Evolutionary conservation across 2,329 filamentous ascomycete genomes (phyloP), one percentile per base, ranked within the genome.

Genomic region (Nothophaeocryptopus gaeumannii): DNA sequence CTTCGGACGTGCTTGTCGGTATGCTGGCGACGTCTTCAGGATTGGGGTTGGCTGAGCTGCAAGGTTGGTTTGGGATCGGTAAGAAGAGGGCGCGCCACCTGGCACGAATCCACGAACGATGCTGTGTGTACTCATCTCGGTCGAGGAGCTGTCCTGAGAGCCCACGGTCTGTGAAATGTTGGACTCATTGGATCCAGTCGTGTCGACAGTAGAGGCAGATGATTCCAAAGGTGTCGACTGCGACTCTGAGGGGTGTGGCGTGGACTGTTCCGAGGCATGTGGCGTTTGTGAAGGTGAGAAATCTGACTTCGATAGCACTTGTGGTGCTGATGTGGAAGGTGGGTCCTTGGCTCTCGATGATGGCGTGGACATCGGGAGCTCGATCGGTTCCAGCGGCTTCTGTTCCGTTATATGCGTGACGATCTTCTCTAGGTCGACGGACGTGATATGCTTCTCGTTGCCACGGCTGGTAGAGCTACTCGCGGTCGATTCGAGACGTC

Each of bases 341-440:
- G 50, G 49, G 31, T 56, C 54, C n/a, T 31, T 16, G 32, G 49
- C 42, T 38, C 41, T 41, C 14, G 43, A 45, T 29, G 46, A 45
- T 32, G 57, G 46, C 38, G 53, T 54, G 12, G 63, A 53, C 51
- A 66, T 59, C 29, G 62, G 58, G 48, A 70, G 69, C 43, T 78
- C 72, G 33, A 82, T 69, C 4, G 81, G 80, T 63, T 81, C 76
- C 15, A 92, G 76, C 39, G 79, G 79, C 69, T 84, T 83, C 71
- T 88, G 89, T 71, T 93, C 86, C 70, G 95, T 88, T 67, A 96
- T 96, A 34, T 86, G 89, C 49, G 88, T 83, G 36, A 96, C 89
- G 81, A 97, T 95, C 74, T 95, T 95, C 71, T 96, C 89, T 29
- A 97, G 79, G 62, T 93, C 88, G 64, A 89, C 81, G 5, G 92